Evolutionary conservation across 768 basidiomycete species (phyloP).

Genomic region (Leccinum longicurvipes): DNA sequence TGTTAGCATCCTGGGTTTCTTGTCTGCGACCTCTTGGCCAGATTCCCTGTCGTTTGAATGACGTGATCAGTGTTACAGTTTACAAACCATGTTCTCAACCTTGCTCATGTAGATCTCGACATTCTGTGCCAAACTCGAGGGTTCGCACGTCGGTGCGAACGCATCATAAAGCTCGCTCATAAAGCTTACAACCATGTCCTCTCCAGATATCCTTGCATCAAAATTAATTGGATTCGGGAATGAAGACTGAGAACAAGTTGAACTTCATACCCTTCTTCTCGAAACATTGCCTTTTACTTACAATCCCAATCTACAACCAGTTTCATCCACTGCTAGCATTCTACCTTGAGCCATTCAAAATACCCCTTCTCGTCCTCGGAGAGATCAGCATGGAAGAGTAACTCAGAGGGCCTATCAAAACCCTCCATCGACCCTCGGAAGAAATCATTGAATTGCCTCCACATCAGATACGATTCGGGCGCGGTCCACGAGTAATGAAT

Average conservation of each 20-base stretch:
- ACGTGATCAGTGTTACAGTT: slow-evolving; percentile 17
- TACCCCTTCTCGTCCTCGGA: no score
- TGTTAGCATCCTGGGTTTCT: no score
- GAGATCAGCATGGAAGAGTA: no score
- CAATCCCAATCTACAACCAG: no score
- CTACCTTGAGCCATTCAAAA: no score
- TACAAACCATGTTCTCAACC: slow-evolving; percentile 25
- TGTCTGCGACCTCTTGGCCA: no score
- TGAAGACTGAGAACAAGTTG: not conserved
- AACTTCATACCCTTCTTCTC: no score
- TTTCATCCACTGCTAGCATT: no score
- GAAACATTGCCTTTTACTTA: no score
- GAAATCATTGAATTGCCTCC: slow-evolving; percentile 21
- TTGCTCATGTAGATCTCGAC: slow-evolving; percentile 24
- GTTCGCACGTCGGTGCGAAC: slow-evolving; percentile 18
- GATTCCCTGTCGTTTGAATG: no score
- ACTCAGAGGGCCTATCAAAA: no score
- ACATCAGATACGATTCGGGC: slow-evolving; percentile 25
- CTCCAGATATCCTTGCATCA: slow-evolving; percentile 11
- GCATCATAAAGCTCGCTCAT: slow-evolving; percentile 17
- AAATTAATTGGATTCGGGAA: not conserved
- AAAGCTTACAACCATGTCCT: slow-evolving; percentile 11
- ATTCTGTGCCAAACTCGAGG: slow-evolving; percentile 7
- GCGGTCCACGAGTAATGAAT: slow-evolving; percentile 28
- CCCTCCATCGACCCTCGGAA: slow-evolving; percentile 24